Evolutionary conservation across 768 basidiomycete species (phyloP), one percentile per base, ranked within the genome.

Genomic region (Amanita polypyramis): DNA sequence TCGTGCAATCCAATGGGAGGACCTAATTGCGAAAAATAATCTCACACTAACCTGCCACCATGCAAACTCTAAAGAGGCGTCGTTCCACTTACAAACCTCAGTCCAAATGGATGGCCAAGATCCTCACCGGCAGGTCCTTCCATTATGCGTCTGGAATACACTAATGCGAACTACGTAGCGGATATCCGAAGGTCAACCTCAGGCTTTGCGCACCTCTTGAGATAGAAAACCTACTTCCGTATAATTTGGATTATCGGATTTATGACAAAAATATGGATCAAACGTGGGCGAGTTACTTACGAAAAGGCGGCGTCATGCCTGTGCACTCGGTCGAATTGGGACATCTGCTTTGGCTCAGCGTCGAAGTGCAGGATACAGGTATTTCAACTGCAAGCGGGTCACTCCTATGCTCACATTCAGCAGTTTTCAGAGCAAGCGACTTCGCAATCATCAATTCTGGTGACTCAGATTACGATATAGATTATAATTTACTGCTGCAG

Each of bases 391-490:
- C 40, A 17, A 21, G 8, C 43, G 30, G 15, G 30, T 33, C 12
- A 29, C 1, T n/a, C 8, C 21, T 38, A 15, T 23, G 20, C 29
- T 17, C 30, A 35, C 25, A 39, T 39, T 43, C 21, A 35, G 23
- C 45, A 95, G 92, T 80, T 11, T 90, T 93, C 70, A 86, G 85
- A 58, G 85, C 91, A 12, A 95, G 93, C 60, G 94, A 98, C 50
- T 99, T 96, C 56, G 85, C 92, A 2, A 97, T 99, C 64, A 94
- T 99, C 66, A 97, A 92, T 59, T 90, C 89, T 12, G 92, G 96
- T 23, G 79, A 89, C 47, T 86, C 92, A 2, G 93, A 93, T 64
- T 91, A 92, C 54, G 86, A 85, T 51, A 73, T 80, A 47, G 96
- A 94, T 63, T 76, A 72, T 44, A 74, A 69, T 30, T 64, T 98